These are phyloP conservation scores for Pichia deserticola DNA, from an alignment of 805 yeast species.

Conservation along the genomic window DNA sequence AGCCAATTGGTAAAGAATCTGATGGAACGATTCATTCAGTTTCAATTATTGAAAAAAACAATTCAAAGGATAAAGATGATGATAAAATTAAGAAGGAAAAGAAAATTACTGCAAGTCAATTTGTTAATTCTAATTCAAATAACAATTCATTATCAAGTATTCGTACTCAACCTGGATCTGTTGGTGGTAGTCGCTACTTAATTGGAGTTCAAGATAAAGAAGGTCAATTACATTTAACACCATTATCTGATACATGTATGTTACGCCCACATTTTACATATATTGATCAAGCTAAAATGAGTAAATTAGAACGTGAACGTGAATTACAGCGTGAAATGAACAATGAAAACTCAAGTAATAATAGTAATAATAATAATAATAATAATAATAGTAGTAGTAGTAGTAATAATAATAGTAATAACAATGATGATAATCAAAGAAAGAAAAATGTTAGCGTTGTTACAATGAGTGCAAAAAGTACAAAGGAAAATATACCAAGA, in stretches of 20 bases:
- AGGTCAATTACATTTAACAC: slow-evolving; percentile 48
- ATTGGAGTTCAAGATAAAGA: slow-evolving; percentile 30
- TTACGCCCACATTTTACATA: slow-evolving; percentile 76
- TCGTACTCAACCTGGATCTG: slow-evolving; percentile 14
- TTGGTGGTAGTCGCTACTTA: slow-evolving; percentile 29
- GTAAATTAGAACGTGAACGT: slow-evolving; percentile 35
- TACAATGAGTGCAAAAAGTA: slow-evolving; percentile 67
- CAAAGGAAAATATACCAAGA: slow-evolving; percentile 50
- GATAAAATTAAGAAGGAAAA: not conserved
- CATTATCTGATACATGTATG: slow-evolving; percentile 64
- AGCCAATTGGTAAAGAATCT: slow-evolving; percentile 28
- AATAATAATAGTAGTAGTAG: slow-evolving; percentile 23
- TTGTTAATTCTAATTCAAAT: too few species aligned
- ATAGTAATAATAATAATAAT: slow-evolving; percentile 20
- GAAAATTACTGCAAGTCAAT: not conserved
- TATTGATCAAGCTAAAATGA: slow-evolving; percentile 45
- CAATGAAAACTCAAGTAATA: slow-evolving; percentile 15
- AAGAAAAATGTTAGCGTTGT: slow-evolving; percentile 52
- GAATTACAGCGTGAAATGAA: slow-evolving; percentile 31
- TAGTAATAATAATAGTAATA: slow-evolving; percentile 65
- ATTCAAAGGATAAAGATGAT: not conserved
- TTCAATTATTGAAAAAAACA: not conserved
- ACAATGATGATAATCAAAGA: slow-evolving; percentile 22
- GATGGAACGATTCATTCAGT: slow-evolving; percentile 3
- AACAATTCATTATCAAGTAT: slow-evolving; percentile 4